Conservation (phyloP, 257 asterid genomes). For the Parsonsia alboflavescens region DNA sequence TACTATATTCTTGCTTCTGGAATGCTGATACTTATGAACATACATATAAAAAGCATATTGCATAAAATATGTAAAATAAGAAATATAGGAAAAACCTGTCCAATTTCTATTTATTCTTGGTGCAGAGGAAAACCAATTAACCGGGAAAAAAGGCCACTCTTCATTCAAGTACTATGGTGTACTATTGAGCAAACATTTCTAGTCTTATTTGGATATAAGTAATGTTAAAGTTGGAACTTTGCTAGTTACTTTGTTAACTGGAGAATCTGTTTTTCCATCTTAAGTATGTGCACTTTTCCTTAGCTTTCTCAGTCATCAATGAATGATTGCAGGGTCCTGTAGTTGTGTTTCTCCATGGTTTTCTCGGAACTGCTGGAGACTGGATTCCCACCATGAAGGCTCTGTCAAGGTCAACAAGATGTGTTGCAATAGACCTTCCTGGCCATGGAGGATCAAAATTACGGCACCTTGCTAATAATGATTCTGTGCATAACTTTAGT, state of each 20-base stretch:
- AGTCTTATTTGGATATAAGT: no score
- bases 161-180: no score
- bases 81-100: no score
- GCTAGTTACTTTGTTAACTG: no score
- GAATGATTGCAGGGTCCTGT: conserved; percentile 45
- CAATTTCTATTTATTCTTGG: no score
- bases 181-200: no score
- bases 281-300: background rate
- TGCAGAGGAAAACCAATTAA: no score
- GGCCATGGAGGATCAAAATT: conserved; percentile 76
- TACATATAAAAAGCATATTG: background rate
- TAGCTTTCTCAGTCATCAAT: conserved; percentile 7
- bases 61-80: background rate
- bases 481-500: conserved; percentile 31
- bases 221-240: no score
- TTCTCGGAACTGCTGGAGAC: conserved; percentile 79
- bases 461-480: conserved; percentile 27
- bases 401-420: conserved; percentile 59
- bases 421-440: conserved; percentile 90
- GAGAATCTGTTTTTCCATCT: no score
- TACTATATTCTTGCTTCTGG: background rate
- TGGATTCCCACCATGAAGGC: conserved; percentile 87
- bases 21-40: background rate
- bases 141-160: no score
- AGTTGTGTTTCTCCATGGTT: conserved; percentile 86